Base-by-base conservation (phyloP, 2,329 filamentous ascomycete genomes). In the Uncinocarpus reesii region DNA sequence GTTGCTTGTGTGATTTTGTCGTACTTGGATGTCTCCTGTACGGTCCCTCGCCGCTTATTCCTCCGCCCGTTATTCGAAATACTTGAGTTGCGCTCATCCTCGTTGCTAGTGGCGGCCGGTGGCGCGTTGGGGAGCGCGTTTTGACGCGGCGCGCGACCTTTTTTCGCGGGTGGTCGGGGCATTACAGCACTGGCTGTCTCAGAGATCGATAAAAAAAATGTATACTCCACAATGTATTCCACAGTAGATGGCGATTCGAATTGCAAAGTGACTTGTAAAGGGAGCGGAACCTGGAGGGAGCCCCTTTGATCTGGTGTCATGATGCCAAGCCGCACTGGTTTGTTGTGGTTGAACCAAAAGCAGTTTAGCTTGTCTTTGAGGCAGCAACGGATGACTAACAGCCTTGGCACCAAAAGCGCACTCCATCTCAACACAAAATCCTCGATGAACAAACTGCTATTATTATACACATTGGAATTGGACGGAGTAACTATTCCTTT, bases 151-250 rank as follows among this genome's bases (percentile, higher is more conserved):
- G 36, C 15, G 36, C 47, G 50, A 15, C 43, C 42, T 15, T 47
- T 50, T 40, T 45, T 54, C 2, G 43, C 50, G 26, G 52, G 49
- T 10, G 52, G 50, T 48, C 52, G 47, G 5, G 52, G 50, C 52
- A 54, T 54, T n/a, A 16, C 21, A 20, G 21, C 26, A 16, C 34
- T 41, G 21, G 4, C 21, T 36, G 3, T 21, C 15, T 37, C 16
- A 10, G n/a, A 29, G 13, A 8, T 36, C 1, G 32, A 37, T 7
- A 37, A 48, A 42, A 23, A 23, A 23, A 1, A 36, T 4, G 8
- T 31, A 18, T 34, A 40, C 2, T 24, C 6, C 13, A n/a, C n/a
- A n/a, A n/a, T n/a, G n/a, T n/a, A n/a, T n/a, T n/a, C n/a, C n/a
- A n/a, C n/a, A n/a, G n/a, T n/a, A n/a, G n/a, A n/a, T n/a, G n/a